Percentiles rank a stretch among this genome's conserved stretches.
Evolutionary conservation across 139 green algal species (phyloP).

Genomic region (Mesotaenium endlicherianum): DNA sequence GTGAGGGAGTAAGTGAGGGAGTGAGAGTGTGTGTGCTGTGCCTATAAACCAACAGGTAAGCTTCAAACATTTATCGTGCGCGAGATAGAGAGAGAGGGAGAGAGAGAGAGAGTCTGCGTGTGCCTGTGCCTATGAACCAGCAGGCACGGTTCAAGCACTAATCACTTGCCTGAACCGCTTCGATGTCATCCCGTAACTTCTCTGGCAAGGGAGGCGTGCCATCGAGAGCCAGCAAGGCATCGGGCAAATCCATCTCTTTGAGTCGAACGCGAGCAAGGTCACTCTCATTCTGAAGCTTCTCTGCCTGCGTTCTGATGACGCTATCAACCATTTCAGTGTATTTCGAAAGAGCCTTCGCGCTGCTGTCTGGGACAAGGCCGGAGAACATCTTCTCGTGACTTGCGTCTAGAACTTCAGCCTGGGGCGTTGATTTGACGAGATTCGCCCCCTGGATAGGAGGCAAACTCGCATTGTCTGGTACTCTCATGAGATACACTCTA

Average conservation of each 20-base stretch:
- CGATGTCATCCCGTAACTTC: slow-evolving; percentile 71
- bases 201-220: slow-evolving; percentile 66
- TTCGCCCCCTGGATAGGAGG: slow-evolving; percentile 10
- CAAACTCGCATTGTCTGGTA: slow-evolving; percentile 27
- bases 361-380: slow-evolving; percentile 41
- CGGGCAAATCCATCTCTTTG: slow-evolving; percentile 67
- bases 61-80: too few species aligned
- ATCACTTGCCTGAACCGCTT: slow-evolving; percentile 32
- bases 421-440: slow-evolving; percentile 17
- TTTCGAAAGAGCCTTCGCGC: slow-evolving; percentile 49
- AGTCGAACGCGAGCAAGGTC: slow-evolving; percentile 79
- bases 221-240: slow-evolving; percentile 49
- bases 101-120: too few species aligned
- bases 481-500: slow-evolving; percentile 44
- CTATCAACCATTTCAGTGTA: slow-evolving; percentile 80
- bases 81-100: too few species aligned
- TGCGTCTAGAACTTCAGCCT: slow-evolving; percentile 31
- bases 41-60: too few species aligned
- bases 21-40: too few species aligned
- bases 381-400: slow-evolving; percentile 41
- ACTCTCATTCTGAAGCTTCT: slow-evolving; percentile 67
- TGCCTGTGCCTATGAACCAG: too few species aligned
- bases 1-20: too few species aligned
- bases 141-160: too few species aligned
- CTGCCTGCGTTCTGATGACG: slow-evolving; percentile 62